Evolutionary conservation across 768 basidiomycete species (phyloP).

Genomic region (Lentinula raphanica): DNA sequence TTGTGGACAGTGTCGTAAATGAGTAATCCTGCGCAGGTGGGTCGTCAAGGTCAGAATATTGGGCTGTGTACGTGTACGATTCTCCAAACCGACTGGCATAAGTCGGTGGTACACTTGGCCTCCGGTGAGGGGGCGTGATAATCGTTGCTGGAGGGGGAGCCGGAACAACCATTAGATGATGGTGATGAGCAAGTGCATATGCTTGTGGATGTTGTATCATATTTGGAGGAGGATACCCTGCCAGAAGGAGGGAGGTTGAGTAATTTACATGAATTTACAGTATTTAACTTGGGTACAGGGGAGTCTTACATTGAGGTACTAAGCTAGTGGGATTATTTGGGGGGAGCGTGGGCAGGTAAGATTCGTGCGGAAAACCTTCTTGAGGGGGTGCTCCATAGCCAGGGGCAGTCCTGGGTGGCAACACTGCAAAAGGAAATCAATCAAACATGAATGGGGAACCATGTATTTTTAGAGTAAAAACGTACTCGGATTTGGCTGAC

Average conservation of each 20-base stretch:
- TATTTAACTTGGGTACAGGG: slow-evolving; percentile 59
- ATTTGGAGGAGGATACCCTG: slow-evolving; percentile 30
- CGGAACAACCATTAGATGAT: background rate
- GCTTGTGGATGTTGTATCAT: background rate
- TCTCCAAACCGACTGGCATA: background rate
- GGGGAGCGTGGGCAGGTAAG: slow-evolving; percentile 25
- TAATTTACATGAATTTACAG: slow-evolving; percentile 61
- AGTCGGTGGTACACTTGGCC: background rate
- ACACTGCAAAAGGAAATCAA: slow-evolving; percentile 10
- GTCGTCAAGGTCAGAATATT: background rate
- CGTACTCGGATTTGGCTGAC: background rate
- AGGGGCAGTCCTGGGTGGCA: slow-evolving; percentile 13
- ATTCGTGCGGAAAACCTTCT: slow-evolving; percentile 14
- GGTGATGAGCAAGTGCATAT: background rate
- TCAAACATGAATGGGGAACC: too few relatives aligned
- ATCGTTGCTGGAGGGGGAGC: background rate
- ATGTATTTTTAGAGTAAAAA: background rate
- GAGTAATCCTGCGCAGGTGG: background rate
- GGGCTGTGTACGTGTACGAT: slow-evolving; percentile 1
- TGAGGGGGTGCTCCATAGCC: slow-evolving; percentile 20
- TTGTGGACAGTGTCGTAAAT: background rate
- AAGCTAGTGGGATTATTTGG: slow-evolving; percentile 39
- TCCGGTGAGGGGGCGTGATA: background rate
- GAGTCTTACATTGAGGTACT: slow-evolving; percentile 62
- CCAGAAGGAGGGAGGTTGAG: slow-evolving; percentile 57